Evolutionary conservation across 2,329 filamentous ascomycete genomes (phyloP).

Genomic region (Hypomyces perniciosus): DNA sequence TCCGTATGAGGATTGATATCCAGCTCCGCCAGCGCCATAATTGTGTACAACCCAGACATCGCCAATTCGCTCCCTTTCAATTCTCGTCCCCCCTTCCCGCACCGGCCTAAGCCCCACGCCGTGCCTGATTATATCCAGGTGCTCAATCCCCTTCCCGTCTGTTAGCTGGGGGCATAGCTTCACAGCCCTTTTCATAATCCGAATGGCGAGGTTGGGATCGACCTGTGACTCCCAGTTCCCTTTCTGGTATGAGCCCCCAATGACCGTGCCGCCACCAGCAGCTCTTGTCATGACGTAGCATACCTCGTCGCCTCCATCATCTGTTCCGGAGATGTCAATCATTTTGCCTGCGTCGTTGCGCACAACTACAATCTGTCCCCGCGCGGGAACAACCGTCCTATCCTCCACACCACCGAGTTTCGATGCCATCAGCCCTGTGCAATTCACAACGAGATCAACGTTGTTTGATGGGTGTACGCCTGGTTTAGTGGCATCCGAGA

Average conservation of each 20-base stretch:
- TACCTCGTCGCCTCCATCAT: background rate
- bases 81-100: background rate
- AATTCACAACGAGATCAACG: constrained; percentile 55
- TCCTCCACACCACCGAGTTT: constrained; percentile 65
- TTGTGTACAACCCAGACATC: constrained; percentile 54
- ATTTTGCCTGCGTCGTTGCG: background rate
- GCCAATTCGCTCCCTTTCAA: constrained; percentile 44
- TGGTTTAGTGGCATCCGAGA: background rate
- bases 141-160: background rate
- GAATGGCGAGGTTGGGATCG: background rate
- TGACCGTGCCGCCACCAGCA: background rate
- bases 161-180: background rate
- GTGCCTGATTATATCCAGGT: background rate
- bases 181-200: background rate
- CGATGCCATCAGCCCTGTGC: constrained; percentile 60
- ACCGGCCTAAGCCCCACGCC: background rate
- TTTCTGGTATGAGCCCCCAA: background rate
- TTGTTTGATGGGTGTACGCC: background rate
- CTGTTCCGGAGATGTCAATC: background rate
- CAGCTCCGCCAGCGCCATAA: constrained; percentile 66
- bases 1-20: constrained; percentile 46
- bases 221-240: background rate
- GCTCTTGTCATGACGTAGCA: background rate
- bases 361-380: constrained; percentile 66
- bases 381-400: constrained; percentile 54